Conservation (phyloP, 2,329 filamentous ascomycete species). For the Tetracladium maxilliforme region DNA sequence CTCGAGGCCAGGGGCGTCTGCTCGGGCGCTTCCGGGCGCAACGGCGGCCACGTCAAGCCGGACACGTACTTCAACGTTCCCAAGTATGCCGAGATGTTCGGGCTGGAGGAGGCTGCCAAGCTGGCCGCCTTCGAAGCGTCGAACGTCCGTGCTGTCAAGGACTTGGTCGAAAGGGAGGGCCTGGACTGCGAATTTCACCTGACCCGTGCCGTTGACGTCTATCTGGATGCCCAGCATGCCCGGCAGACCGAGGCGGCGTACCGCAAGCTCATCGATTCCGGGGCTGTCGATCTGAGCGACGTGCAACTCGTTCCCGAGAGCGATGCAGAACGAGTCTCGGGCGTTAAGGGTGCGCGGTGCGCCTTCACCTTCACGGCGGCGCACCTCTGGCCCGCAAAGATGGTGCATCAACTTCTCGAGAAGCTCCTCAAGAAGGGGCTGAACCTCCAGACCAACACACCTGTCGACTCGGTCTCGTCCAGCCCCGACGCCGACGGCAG, state of each 20-base stretch:
- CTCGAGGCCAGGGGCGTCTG: conserved; percentile 23
- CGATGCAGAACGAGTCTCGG: too few species aligned
- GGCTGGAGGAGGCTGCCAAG: conserved; percentile 19
- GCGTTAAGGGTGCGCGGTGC: conserved; percentile 9
- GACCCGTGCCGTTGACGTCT: conserved; percentile 21
- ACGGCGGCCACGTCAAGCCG: conserved; percentile 27
- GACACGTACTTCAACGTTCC: conserved; percentile 21
- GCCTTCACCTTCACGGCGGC: conserved; percentile 8
- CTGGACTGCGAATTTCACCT: conserved; percentile 26
- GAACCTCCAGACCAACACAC: conserved; percentile 36
- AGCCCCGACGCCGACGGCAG: conserved; percentile 8
- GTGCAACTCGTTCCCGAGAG: too few species aligned
- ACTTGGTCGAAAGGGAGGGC: conserved; percentile 19
- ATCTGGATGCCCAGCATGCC: too few species aligned
- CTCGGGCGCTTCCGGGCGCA: conserved; percentile 26
- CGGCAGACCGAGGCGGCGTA: too few species aligned
- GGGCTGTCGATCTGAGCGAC: too few species aligned
- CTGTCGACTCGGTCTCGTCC: conserved; percentile 15
- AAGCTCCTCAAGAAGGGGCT: conserved; percentile 25
- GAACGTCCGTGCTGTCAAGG: conserved; percentile 21
- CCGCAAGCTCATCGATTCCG: too few species aligned
- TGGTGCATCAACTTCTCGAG: conserved; percentile 35
- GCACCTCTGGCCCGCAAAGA: conserved; percentile 40
- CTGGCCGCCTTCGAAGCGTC: conserved; percentile 21
- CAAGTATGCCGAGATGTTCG: conserved; percentile 14